Conservation (phyloP, 495 filamentous ascomycete species). For the Daldinia concentrica region DNA sequence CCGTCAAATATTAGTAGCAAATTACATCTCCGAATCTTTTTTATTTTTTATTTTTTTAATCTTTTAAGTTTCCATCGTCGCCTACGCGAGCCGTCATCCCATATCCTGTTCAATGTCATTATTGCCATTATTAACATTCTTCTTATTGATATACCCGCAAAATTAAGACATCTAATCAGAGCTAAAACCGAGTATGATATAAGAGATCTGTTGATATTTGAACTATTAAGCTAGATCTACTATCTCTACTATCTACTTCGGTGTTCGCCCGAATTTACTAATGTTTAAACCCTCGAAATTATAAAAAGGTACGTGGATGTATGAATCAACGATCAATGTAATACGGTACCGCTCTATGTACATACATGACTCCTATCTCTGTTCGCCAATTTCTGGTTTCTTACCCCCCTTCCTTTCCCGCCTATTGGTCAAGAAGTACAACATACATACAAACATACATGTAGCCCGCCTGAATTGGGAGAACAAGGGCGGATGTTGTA, state of each 20-base stretch:
- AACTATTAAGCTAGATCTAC: background rate
- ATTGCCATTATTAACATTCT: background rate
- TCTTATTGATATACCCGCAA: background rate
- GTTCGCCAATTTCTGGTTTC: slow-evolving; percentile 17
- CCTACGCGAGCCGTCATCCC: background rate
- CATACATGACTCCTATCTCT: background rate
- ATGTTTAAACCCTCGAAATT: background rate
- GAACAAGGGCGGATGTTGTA: slow-evolving; percentile 33
- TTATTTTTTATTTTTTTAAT: no score
- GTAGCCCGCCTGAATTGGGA: slow-evolving; percentile 5
- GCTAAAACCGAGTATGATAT: background rate
- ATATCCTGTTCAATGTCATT: background rate
- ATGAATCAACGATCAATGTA: background rate
- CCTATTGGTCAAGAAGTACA: slow-evolving; percentile 29
- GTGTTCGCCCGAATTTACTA: background rate
- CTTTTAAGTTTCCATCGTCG: background rate
- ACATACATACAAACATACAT: slow-evolving; percentile 22
- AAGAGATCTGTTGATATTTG: background rate
- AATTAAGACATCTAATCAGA: background rate
- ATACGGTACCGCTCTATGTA: background rate
- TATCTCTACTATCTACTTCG: no score
- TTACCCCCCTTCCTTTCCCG: slow-evolving; percentile 30
- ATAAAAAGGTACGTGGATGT: background rate
- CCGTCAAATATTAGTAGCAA: background rate
- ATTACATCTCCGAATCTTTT: background rate